Evolutionary conservation across 1,284 basidiomycete genomes (phyloP).

Genomic region (Pseudomicrostroma phylloplanum): DNA sequence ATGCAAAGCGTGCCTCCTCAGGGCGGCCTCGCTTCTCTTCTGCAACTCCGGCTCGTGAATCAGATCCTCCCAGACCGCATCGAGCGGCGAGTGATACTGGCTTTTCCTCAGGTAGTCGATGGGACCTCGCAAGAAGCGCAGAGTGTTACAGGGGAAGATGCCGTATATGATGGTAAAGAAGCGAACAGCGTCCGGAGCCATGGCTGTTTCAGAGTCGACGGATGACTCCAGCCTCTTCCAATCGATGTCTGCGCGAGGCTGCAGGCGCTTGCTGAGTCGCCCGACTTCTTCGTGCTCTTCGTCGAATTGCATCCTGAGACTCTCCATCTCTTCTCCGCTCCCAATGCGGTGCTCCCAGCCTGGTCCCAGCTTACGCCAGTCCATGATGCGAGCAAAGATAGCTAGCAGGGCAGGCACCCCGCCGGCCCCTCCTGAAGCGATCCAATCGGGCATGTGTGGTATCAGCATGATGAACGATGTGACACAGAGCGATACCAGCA

Average conservation of each 20-base stretch:
- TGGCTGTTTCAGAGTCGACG: conserved; percentile 29
- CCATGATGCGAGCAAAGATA: conserved; percentile 43
- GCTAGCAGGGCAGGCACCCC: conserved; percentile 36
- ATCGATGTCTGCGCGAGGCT: conserved; percentile 24
- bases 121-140: conserved; percentile 67
- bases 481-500: conserved; percentile 33
- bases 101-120: conserved; percentile 60
- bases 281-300: conserved; percentile 33
- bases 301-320: conserved; percentile 27
- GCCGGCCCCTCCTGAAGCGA: conserved; percentile 38
- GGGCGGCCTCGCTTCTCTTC: conserved; percentile 52
- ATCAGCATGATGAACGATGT: conserved; percentile 44
- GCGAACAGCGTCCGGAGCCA: conserved; percentile 35
- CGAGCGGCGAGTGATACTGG: conserved; percentile 50
- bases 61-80: conserved; percentile 55
- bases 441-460: conserved; percentile 45
- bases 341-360: conserved; percentile 34
- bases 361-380: conserved; percentile 32
- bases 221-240: conserved; percentile 35
- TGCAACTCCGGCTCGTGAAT: conserved; percentile 60
- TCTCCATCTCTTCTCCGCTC: conserved; percentile 21
- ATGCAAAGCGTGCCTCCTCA: conserved; percentile 69
- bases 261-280: conserved; percentile 34
- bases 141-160: conserved; percentile 74
- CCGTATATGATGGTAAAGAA: conserved; percentile 74